Percentiles rank a stretch among this genome's conserved stretches.
phyloP scores from a whole-genome alignment of 192 early-diverging fungal species.

The Coemansia nantahalensis region DNA sequence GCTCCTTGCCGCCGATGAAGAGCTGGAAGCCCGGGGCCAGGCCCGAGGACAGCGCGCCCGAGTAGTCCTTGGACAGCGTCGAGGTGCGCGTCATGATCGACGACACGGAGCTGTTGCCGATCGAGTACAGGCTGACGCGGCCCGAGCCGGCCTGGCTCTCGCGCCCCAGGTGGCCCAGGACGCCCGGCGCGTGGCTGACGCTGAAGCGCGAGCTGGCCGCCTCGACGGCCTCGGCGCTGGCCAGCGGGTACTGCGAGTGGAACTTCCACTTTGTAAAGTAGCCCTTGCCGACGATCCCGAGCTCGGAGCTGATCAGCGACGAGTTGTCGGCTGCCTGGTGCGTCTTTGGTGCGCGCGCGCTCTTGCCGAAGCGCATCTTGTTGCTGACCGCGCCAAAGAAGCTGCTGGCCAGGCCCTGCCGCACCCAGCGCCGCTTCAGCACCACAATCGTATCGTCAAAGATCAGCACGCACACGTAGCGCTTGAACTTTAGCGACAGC shows the following conservation, averaged over 20 bases:
- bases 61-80: conserved; percentile 56
- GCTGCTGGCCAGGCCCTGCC: conserved; percentile 52
- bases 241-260: conserved; percentile 58
- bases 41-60: conserved; percentile 51
- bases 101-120: conserved; percentile 53
- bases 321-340: conserved; percentile 43
- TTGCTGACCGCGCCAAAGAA: conserved; percentile 57
- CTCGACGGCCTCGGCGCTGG: conserved; percentile 59
- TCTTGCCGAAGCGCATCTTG: conserved; percentile 53
- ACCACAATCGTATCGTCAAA: conserved; percentile 67
- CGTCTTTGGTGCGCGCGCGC: conserved; percentile 32
- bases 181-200: conserved; percentile 38
- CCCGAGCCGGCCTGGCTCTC: conserved; percentile 47
- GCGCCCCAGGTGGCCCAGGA: conserved; percentile 37
- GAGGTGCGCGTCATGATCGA: conserved; percentile 56
- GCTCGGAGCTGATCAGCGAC: conserved; percentile 55
- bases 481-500: conserved; percentile 60
- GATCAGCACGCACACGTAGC: conserved; percentile 60
- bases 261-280: conserved; percentile 73
- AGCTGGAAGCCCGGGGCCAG: conserved; percentile 55
- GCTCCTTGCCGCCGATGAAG: conserved; percentile 53
- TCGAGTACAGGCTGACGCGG: conserved; percentile 52
- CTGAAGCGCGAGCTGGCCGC: conserved; percentile 57
- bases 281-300: conserved; percentile 53
- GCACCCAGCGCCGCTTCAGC: conserved; percentile 64